phyloP scores from a whole-genome alignment of 179 eudicot genomes.

The Vitellaria paradoxa region DNA sequence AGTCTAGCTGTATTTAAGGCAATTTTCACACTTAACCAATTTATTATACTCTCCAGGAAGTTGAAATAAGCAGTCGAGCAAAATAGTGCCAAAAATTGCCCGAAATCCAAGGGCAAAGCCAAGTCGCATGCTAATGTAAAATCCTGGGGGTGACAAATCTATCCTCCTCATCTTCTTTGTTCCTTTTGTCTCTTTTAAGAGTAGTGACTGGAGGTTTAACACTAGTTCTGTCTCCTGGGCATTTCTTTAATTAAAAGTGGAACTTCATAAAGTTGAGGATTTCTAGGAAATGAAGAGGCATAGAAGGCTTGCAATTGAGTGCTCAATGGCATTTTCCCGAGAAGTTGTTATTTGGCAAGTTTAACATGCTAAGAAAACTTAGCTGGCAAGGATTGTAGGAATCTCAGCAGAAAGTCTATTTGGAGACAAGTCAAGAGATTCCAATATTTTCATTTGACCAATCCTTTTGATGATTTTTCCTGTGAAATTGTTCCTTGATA shows the following conservation, averaged over 20 bases:
- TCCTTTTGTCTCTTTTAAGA: background rate
- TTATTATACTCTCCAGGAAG: background rate
- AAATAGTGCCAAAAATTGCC: background rate
- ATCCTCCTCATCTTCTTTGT: constrained; percentile 9
- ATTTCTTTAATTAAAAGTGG: constrained; percentile 4
- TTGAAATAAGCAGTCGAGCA: background rate
- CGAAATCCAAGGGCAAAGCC: constrained; percentile 1
- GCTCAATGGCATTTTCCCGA: constrained; percentile 34
- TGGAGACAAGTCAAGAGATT: constrained; percentile 32
- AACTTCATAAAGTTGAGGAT: constrained; percentile 11
- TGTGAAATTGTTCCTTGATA: constrained; percentile 30
- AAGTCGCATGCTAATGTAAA: background rate
- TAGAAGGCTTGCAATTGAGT: constrained; percentile 20
- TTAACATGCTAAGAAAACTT: constrained; percentile 5
- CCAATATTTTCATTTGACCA: constrained; percentile 25
- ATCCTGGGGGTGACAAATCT: background rate
- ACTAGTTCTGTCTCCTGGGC: background rate
- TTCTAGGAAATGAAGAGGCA: constrained; percentile 7
- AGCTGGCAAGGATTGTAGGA: constrained; percentile 18
- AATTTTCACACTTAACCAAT: background rate
- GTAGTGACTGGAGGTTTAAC: background rate
- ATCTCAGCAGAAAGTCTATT: constrained; percentile 37
- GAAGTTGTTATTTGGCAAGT: constrained; percentile 38
- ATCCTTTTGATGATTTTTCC: constrained; percentile 31
- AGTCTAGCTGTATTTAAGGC: background rate